Conservation (phyloP, 1,284 basidiomycete genomes). For the Ceratorhiza oryzae-sativae region DNA sequence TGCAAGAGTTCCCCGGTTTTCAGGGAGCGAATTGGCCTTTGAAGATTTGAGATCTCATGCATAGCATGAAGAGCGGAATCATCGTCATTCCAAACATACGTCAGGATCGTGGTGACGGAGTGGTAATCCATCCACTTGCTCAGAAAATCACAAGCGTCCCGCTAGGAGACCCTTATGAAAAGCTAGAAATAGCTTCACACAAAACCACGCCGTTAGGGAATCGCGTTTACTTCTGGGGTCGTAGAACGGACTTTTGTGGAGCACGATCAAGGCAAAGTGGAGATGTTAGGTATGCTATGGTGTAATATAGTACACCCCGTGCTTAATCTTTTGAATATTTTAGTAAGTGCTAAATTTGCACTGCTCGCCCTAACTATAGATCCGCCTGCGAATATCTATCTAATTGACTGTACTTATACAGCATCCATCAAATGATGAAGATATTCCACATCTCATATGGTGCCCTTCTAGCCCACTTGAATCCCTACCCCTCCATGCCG, state of each 20-base stretch:
- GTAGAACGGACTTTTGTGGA: neutral
- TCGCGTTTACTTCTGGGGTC: no score
- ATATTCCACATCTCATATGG: constrained; percentile 13
- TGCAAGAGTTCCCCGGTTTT: neutral
- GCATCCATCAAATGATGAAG: neutral
- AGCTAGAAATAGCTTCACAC: no score
- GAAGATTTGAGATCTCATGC: neutral
- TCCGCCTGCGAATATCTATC: no score
- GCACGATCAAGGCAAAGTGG: neutral
- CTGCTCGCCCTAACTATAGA: no score
- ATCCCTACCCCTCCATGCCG: neutral
- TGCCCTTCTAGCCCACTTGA: neutral
- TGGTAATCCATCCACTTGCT: neutral
- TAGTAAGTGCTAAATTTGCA: neutral
- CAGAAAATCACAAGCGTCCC: neutral
- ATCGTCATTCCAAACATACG: neutral
- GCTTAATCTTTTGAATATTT: neutral
- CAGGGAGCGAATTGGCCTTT: no score
- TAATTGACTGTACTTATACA: neutral
- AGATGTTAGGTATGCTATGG: neutral
- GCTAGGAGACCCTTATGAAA: no score
- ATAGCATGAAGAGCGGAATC: neutral
- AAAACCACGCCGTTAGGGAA: no score
- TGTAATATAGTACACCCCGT: neutral
- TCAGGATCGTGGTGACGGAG: neutral